These are phyloP conservation scores for Penicillium canariense DNA, from an alignment of 495 filamentous ascomycete species.

Conservation along the genomic window DNA sequence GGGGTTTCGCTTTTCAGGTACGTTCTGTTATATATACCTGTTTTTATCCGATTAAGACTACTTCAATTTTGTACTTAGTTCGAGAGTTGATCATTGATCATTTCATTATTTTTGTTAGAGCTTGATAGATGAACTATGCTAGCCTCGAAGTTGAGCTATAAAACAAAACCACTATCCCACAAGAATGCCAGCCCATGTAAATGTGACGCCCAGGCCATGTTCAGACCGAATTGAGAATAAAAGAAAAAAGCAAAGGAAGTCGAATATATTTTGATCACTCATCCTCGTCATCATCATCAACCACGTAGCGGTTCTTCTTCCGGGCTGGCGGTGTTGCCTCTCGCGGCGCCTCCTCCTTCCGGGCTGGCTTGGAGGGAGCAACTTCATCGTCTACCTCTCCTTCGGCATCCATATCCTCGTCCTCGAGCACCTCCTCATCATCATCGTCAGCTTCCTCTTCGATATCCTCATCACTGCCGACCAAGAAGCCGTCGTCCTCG, in stretches of 20 bases:
- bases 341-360: constrained; percentile 22
- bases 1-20: no score
- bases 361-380: constrained; percentile 27
- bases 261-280: constrained; percentile 24
- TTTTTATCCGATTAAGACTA: no score
- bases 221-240: constrained; percentile 6
- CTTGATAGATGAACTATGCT: constrained; percentile 2
- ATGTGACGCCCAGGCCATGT: constrained; percentile 14
- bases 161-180: background rate
- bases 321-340: constrained; percentile 38
- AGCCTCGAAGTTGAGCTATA: constrained; percentile 1
- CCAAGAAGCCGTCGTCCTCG: constrained; percentile 75
- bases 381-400: constrained; percentile 51
- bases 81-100: constrained; percentile 19
- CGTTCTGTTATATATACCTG: no score
- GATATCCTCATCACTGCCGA: constrained; percentile 69
- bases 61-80: no score
- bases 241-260: constrained; percentile 1
- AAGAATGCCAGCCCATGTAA: constrained; percentile 9
- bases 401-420: constrained; percentile 56
- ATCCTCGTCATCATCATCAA: constrained; percentile 46
- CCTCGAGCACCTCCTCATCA: constrained; percentile 60
- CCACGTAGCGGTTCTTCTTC: constrained; percentile 48
- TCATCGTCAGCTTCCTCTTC: constrained; percentile 58
- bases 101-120: constrained; percentile 30